phyloP scores from a whole-genome alignment of 164 flowering plant genomes.

The Houttuynia cordata region DNA sequence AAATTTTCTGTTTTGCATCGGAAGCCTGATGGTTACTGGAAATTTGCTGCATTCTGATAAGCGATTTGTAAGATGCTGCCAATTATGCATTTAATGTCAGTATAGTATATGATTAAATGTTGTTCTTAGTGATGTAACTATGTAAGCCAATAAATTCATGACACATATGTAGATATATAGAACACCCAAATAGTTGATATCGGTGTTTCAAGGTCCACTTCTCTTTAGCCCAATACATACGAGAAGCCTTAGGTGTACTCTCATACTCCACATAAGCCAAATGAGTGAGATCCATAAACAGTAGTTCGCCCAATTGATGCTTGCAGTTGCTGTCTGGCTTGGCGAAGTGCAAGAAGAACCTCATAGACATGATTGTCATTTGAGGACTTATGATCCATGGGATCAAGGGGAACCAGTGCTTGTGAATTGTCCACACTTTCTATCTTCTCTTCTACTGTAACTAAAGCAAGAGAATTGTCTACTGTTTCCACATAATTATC shows the following conservation, averaged over 20 bases:
- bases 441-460: conserved; percentile 11
- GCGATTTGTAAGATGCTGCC: too few species aligned
- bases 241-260: background rate
- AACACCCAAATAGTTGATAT: too few species aligned
- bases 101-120: too few species aligned
- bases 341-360: conserved; percentile 42
- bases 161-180: too few species aligned
- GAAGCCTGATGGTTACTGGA: conserved; percentile 57
- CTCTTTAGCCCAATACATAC: too few species aligned
- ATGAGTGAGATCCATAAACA: conserved; percentile 4
- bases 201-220: too few species aligned
- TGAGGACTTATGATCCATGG: conserved; percentile 2
- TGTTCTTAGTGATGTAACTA: too few species aligned
- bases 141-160: too few species aligned
- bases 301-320: conserved; percentile 26
- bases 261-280: conserved; percentile 6
- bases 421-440: conserved; percentile 5
- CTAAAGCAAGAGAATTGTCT: conserved; percentile 42
- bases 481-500: conserved; percentile 9
- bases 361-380: conserved; percentile 23
- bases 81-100: too few species aligned
- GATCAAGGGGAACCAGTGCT: background rate
- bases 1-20: conserved; percentile 38
- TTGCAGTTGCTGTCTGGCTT: conserved; percentile 36
- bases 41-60: background rate